Percentiles rank a stretch among this genome's conserved stretches.
Evolutionary conservation across 345 rosid species (phyloP).

Genomic region (Rhodamnia argentea): DNA sequence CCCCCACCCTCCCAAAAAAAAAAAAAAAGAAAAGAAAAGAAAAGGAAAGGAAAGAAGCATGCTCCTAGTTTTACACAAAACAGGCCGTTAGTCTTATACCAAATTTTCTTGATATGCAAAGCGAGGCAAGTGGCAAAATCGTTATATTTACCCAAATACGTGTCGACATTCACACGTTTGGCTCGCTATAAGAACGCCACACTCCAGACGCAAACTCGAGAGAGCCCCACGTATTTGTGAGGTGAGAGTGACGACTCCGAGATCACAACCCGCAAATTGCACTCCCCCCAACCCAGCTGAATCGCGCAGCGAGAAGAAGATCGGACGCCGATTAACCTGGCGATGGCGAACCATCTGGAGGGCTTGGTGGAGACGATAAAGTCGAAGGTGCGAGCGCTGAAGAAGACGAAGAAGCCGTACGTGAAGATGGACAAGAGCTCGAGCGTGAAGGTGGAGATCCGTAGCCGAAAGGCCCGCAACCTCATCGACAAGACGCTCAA

Average conservation of each 20-base stretch:
- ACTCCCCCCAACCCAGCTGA: not conserved
- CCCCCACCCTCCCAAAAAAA: no score
- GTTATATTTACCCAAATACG: not conserved
- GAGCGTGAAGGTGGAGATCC: slow-evolving; percentile 90
- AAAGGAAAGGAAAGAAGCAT: no score
- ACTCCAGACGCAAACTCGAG: not conserved
- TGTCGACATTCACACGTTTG: not conserved
- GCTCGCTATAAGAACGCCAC: not conserved
- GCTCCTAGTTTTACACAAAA: not conserved
- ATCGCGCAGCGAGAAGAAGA: not conserved
- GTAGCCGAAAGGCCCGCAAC: slow-evolving; percentile 72
- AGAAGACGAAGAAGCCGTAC: slow-evolving; percentile 56
- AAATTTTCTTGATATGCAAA: not conserved
- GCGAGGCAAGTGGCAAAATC: not conserved
- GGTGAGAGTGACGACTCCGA: not conserved
- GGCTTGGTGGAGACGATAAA: slow-evolving; percentile 72
- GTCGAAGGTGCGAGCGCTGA: slow-evolving; percentile 62
- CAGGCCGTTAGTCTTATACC: not conserved
- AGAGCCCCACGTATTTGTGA: no score
- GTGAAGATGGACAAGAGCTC: slow-evolving; percentile 85
- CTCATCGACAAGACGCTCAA: slow-evolving; percentile 76
- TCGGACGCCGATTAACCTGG: not conserved
- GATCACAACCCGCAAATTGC: not conserved
- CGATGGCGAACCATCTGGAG: slow-evolving; percentile 69
- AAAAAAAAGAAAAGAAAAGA: no score